Conservation (phyloP, 768 basidiomycete species). For the Xerocomus brunneocitrinus region DNA sequence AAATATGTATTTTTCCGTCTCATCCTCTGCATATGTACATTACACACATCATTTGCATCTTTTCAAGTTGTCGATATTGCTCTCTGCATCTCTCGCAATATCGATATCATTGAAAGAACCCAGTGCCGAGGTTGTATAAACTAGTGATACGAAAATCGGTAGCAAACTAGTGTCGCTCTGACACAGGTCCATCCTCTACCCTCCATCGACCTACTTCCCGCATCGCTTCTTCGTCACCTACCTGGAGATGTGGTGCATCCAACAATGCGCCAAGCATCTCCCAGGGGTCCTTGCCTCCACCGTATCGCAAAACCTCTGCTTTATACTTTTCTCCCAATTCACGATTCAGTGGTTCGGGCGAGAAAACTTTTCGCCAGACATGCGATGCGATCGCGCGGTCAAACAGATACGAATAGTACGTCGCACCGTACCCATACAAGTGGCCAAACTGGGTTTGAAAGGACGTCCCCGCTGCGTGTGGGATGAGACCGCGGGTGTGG, state of each 20-base stretch:
- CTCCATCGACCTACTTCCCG: slow-evolving; percentile 85
- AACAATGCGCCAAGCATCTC: slow-evolving; percentile 77
- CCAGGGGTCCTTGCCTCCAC: slow-evolving; percentile 94
- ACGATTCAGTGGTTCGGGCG: slow-evolving; percentile 59
- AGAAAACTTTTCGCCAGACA: slow-evolving; percentile 81
- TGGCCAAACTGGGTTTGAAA: slow-evolving; percentile 97
- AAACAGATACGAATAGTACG: slow-evolving; percentile 96
- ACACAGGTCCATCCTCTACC: slow-evolving; percentile 66
- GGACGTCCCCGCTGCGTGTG: slow-evolving; percentile 77
- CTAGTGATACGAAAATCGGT: background rate
- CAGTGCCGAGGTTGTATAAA: background rate
- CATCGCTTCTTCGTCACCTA: slow-evolving; percentile 83
- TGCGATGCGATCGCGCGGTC: slow-evolving; percentile 93
- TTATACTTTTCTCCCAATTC: slow-evolving; percentile 81
- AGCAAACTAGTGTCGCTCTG: slow-evolving; percentile 50
- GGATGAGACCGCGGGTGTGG: slow-evolving; percentile 71
- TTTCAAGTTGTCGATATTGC: background rate
- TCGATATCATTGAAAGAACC: background rate
- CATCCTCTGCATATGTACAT: background rate
- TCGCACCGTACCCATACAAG: slow-evolving; percentile 93
- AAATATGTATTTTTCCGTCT: slow-evolving; percentile 9
- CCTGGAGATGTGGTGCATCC: slow-evolving; percentile 54
- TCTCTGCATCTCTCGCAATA: background rate
- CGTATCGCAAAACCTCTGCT: slow-evolving; percentile 65
- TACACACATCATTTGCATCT: background rate